These are phyloP conservation scores for Cyclaneusma minus DNA, from an alignment of 2,329 filamentous ascomycete species.

Conservation along the genomic window DNA sequence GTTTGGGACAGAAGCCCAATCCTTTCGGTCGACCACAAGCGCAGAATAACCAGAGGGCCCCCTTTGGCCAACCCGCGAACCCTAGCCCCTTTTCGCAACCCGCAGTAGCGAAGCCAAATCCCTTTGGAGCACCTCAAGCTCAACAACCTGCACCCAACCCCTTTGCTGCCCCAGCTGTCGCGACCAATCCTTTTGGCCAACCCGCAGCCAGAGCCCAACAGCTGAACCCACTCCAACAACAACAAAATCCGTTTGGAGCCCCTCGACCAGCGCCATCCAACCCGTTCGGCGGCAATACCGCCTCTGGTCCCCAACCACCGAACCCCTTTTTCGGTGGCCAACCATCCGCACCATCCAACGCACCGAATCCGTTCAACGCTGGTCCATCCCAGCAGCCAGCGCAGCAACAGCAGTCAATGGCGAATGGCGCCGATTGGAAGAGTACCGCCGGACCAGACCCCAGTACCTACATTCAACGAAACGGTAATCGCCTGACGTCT, in stretches of 20 bases:
- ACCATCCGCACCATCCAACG: slow-evolving; percentile 9
- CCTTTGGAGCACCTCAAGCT: slow-evolving; percentile 25
- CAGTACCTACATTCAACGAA: too few species aligned
- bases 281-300: slow-evolving; percentile 18
- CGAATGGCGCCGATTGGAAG: background rate
- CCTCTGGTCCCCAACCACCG: slow-evolving; percentile 9
- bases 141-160: slow-evolving; percentile 1
- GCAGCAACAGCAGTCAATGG: slow-evolving; percentile 8
- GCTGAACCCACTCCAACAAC: background rate
- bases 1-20: slow-evolving; percentile 19
- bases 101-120: slow-evolving; percentile 15
- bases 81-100: slow-evolving; percentile 16
- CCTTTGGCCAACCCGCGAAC: slow-evolving; percentile 23
- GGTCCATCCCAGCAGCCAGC: slow-evolving; percentile 6
- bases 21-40: slow-evolving; percentile 13
- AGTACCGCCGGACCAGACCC: too few species aligned
- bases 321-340: slow-evolving; percentile 15
- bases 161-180: background rate
- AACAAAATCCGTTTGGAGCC: slow-evolving; percentile 5
- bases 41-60: slow-evolving; percentile 16
- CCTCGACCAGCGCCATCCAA: slow-evolving; percentile 9
- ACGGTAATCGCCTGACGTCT: slow-evolving; percentile 23
- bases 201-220: too few species aligned
- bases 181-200: too few species aligned
- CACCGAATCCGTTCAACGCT: slow-evolving; percentile 13